Evolutionary conservation across 352 stramenopile species (phyloP), one percentile per base, ranked within the genome.

Genomic region (Phytopythium cucurbitacearum): DNA sequence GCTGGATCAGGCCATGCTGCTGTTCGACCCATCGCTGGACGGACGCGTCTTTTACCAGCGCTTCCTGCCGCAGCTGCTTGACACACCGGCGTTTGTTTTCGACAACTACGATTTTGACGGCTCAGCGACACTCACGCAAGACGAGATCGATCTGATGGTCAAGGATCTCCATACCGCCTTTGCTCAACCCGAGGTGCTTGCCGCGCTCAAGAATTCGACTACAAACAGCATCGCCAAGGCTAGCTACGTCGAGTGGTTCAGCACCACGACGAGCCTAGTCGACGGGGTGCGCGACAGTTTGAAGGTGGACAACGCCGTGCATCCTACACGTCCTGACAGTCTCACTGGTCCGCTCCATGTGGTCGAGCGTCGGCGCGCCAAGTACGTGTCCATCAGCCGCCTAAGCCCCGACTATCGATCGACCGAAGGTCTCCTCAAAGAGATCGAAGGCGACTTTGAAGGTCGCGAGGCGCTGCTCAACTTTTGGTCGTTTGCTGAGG

Each of bases 301-400:
- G 3, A 92, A 91, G 38, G 65, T 90, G 41, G 96, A 99, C 64
- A 99, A 99, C 50, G 91, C 90, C 0, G 66, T 98, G 15, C 94
- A 98, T 64, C 51, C 71, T 0, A 99, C 96, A 1, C 61, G 85
- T 4, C 87, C 91, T 8, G 96, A 99, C 59, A 89, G 94, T 16
- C 67, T 98, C 8, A 96, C 94, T 11, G 96, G 93, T 1, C 81
- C 80, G 0, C 60, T 91, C 28, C 73, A 82, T 10, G 78, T 98
- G 7, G 84, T 98, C 0, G 86, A 98, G 65, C 73, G 67, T 16
- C 76, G 96, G 11, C 64, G 95, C 32, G 86, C 96, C 35, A 98
- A 98, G 60, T 99, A 96, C 66, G 71, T 98, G 12, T 86, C 94
- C 16, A 91, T 99, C 45, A 96, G 83, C 40, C 68, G 74, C 12